A percentile compares a stretch with the other conserved stretches of the same genome.
Conservation (phyloP, 2,329 filamentous ascomycete species). For the Diaporthe caulivora region DNA sequence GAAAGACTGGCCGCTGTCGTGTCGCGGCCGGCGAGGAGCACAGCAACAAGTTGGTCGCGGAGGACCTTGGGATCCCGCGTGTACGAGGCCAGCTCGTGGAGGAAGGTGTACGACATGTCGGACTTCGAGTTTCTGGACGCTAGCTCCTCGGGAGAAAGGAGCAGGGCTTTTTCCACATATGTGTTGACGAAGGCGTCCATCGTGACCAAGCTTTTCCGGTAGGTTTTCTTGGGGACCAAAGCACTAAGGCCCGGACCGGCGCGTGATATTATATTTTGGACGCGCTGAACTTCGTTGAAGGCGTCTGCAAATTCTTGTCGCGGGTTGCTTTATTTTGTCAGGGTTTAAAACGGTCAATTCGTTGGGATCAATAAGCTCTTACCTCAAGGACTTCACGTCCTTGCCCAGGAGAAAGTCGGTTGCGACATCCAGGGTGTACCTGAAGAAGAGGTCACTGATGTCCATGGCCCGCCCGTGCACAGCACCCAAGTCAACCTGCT, state of each 20-base stretch:
- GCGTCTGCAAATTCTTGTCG: constrained; percentile 81
- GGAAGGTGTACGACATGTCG: constrained; percentile 82
- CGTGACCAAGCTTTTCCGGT: constrained; percentile 72
- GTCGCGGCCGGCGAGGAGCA: constrained; percentile 87
- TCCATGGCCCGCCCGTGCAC: constrained; percentile 75
- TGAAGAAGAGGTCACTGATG: constrained; percentile 82
- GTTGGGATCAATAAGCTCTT: constrained; percentile 40
- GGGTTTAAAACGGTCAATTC: background rate
- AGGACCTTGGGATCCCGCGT: constrained; percentile 80
- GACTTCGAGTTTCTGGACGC: constrained; percentile 76
- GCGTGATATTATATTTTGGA: constrained; percentile 77
- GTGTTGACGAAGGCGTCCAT: constrained; percentile 83
- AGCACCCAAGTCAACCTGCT: constrained; percentile 72
- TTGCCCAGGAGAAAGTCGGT: constrained; percentile 89
- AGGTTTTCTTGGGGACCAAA: constrained; percentile 74
- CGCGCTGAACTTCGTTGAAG: constrained; percentile 82
- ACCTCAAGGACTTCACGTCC: constrained; percentile 75
- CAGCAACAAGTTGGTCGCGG: constrained; percentile 85
- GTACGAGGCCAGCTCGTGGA: constrained; percentile 85
- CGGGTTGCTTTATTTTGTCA: constrained; percentile 58
- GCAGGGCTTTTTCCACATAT: constrained; percentile 81
- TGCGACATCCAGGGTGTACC: constrained; percentile 86
- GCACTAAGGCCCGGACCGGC: constrained; percentile 70
- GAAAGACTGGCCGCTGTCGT: constrained; percentile 87
- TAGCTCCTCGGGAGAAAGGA: constrained; percentile 77